Evolutionary conservation across 78 protist genomes (phyloP), one percentile per base, ranked within the genome.

Genomic region (Cavenderia fasciculata): DNA sequence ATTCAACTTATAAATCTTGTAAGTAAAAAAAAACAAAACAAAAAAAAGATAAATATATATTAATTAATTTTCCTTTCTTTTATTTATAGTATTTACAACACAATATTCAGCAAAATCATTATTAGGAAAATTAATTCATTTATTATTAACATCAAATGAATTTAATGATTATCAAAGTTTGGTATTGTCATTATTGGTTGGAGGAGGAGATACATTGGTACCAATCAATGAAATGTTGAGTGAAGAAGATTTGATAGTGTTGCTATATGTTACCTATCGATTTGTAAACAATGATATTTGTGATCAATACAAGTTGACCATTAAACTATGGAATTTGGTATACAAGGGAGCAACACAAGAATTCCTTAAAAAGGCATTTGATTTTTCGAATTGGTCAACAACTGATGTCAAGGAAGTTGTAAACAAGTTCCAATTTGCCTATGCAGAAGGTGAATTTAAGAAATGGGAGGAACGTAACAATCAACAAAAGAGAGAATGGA

Each of bases 401-500:
- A 40, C 44, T 34, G 47, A 54, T 23, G 11, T 69, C 3, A 21
- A 49, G 19, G 90, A 82, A 19, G n/a, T 68, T 2, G 11, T 82
- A 3, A 38, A 52, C 10, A 23, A 49, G 16, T 82, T 43, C 33
- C 76, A 82, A 41, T 14, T n/a, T 18, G 25, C 14, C 2, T 68
- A 68, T 21, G 90, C 56, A 4, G 90, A 82, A 19, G 68, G 41
- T 57, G 90, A 82, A 23, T 82, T 31, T 4, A 82, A 82, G 46
- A 82, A 68, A 69, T 82, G 90, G 90, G 90, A 82, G 43, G 90
- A 82, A 47, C 44, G 61, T 19, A 25, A 51, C 51, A 68, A 66
- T 23, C 90, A 69, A 52, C 8, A 27, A 0, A 82, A 82, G 40
- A 65, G 27, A n/a, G 90, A 82, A 33, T 82, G 90, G 90, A 65